phyloP scores from a whole-genome alignment of 148 eudicot species.

The Persicaria tinctoria region DNA sequence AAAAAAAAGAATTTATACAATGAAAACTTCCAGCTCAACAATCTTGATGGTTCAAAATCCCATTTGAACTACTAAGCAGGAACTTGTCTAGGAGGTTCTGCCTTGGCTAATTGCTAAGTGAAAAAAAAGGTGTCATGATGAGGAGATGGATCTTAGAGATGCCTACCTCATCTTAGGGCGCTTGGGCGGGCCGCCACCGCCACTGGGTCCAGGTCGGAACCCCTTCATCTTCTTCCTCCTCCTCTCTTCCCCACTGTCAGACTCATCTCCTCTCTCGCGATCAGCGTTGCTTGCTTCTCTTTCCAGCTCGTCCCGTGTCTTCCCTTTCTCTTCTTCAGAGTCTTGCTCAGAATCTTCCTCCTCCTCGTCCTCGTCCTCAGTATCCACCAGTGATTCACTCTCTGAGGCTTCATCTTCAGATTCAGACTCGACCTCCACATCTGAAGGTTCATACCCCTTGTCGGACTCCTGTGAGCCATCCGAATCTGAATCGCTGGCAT shows the following conservation, averaged over 20 bases:
- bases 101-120: slow-evolving; percentile 1
- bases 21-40: too few species aligned
- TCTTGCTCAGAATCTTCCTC: slow-evolving; percentile 70
- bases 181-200: slow-evolving; percentile 35
- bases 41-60: too few species aligned
- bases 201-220: slow-evolving; percentile 52
- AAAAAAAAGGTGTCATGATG: background rate
- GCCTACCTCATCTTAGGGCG: slow-evolving; percentile 54
- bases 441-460: slow-evolving; percentile 81
- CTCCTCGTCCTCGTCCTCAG: slow-evolving; percentile 63
- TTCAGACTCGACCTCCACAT: slow-evolving; percentile 69
- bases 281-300: slow-evolving; percentile 94
- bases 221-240: slow-evolving; percentile 72
- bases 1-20: too few species aligned
- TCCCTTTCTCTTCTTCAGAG: slow-evolving; percentile 75
- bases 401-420: slow-evolving; percentile 85
- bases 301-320: slow-evolving; percentile 94
- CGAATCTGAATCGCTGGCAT: slow-evolving; percentile 76
- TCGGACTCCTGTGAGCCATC: slow-evolving; percentile 71
- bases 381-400: slow-evolving; percentile 81
- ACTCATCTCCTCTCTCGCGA: slow-evolving; percentile 70
- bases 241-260: slow-evolving; percentile 91
- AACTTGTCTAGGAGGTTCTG: background rate
- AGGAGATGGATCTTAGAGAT: background rate
- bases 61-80: background rate